Conservation (phyloP, 805 yeast genomes). For the Candida michaelii region DNA sequence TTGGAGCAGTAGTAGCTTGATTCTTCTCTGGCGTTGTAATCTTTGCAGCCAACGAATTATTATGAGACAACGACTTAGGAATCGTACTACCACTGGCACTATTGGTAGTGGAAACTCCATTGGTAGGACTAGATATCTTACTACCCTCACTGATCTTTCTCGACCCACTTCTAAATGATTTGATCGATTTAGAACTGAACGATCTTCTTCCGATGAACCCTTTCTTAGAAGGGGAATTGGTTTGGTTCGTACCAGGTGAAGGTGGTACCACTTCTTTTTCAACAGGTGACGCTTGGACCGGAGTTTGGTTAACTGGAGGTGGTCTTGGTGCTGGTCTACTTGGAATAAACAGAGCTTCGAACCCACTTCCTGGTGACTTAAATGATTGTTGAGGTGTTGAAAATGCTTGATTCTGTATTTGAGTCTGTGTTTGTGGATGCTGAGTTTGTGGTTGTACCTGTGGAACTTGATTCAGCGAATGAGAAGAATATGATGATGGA, state of each 20-base stretch:
- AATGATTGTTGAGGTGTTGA: constrained; percentile 8
- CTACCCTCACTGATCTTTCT: constrained; percentile 20
- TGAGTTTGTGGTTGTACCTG: constrained; percentile 5
- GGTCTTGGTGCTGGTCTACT: constrained; percentile 71
- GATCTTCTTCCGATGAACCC: constrained; percentile 35
- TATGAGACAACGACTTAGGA: constrained; percentile 45
- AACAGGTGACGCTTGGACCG: too few species aligned
- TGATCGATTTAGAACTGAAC: constrained; percentile 38
- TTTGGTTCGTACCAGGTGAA: constrained; percentile 3
- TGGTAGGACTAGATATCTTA: constrained; percentile 16
- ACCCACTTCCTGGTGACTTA: constrained; percentile 11
- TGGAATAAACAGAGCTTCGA: constrained; percentile 54
- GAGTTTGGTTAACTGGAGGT: constrained; percentile 22
- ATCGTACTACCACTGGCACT: constrained; percentile 18
- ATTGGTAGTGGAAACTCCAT: constrained; percentile 1
- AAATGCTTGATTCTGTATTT: neutral
- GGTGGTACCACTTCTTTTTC: constrained; percentile 2
- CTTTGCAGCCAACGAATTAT: constrained; percentile 33
- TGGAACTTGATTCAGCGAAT: constrained; percentile 2
- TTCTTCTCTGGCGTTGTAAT: constrained; percentile 16
- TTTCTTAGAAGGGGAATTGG: constrained; percentile 11
- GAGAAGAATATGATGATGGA: constrained; percentile 8
- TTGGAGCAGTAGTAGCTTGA: constrained; percentile 41
- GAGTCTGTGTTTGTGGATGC: neutral
- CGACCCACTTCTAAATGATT: constrained; percentile 26